Base-by-base conservation (phyloP, 345 rosid genomes). In the Acer negundo region DNA sequence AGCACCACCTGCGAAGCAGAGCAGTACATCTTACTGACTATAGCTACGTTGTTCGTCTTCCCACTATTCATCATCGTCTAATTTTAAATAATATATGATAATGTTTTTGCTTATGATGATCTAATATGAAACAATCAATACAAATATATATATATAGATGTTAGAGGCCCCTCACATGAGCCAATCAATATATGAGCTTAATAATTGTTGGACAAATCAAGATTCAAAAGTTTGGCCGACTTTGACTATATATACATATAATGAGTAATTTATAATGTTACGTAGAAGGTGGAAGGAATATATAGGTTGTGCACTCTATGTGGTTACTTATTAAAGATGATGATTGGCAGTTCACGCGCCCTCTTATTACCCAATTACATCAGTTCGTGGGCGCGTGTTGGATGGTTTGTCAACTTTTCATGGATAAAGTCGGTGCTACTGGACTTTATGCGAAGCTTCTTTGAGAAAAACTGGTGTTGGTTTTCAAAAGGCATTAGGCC, bases 1-100 rank as follows among this genome's bases (percentile, higher is more conserved):
- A 95, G 85, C 71, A 80, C 87, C 13, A 59, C 89, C 85, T 87
- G 87, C n/a, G 82, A 59, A 11, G 88, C 76, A n/a, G 85, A 86
- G 70, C 94, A 91, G 62, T 93, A 87, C 46, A 90, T 44, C 84
- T 95, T 93, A 75, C 97, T 90, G 63, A 95, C 86, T 11, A 92
- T 75, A 7, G 91, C 76, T 75, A 74, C 55, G 47, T 15, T 22
- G 20, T 10, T 67, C 35, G 46, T 80, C 70, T 64, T 67, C 10
- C 51, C 72, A 44, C 49, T 35, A 35, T 6, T 35, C 38, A 35
- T 35, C 38, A 35, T 35, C 38, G 4, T 35, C 38, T 35, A 35
- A 35, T 35, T 65, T 22, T 73, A 42, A 5, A 11, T 47, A 6
- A 4, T 26, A 35, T 35, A 35, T 35, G 38, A 35, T 35, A 4